Base-by-base conservation (phyloP, 129 eudicot genomes). In the Chrysanthemum lavandulifolium region DNA sequence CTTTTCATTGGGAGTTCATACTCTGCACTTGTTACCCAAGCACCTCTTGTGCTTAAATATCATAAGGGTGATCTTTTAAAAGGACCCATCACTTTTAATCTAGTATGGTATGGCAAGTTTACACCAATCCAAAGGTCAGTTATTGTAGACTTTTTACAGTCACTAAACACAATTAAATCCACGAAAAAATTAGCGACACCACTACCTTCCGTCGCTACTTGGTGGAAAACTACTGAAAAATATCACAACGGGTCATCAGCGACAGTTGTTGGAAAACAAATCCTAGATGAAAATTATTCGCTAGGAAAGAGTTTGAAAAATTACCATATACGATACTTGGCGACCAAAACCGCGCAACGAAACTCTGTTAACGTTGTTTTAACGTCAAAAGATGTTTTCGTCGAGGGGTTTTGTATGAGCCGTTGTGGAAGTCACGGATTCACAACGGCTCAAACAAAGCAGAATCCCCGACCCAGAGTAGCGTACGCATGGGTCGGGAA, bases 31-130 rank as follows among this genome's bases (percentile, higher is more conserved):
- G 91, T 88, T 21, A 43, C 76, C 8, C 73, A 85, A 56, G 79
- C 77, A 51, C 97, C 97, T 0, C 77, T 90, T 7, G 61, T 84
- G 0, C 76, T 88, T 31, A 88, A 83, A 16, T 86, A 91, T 82
- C 97, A 91, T 58, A 82, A 88, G 56, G 97, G 97, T 3, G 80
- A 76, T 0, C 92, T 91, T 5, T 70, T 91, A 0, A 76, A 68
- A 65, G 96, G 97, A 5, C 86, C 80, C 7, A 19, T 86, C 3
- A 78, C 92, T 59, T 76, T 91, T 45, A 91, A 91, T 77, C 81
- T 91, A 21, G 79, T 91, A 0, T 91, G 97, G 97, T 91, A 91
- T 45, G 97, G 97, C 13, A 82, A 84, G 71, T 91, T 91, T 67
- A 82, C 90, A 2, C 87, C 96, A 0, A 29, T 14, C 69, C 96